A percentile compares a stretch with the other conserved stretches of the same genome.
These are phyloP conservation scores for Striga asiatica DNA, from an alignment of 257 asterid species.

Conservation along the genomic window DNA sequence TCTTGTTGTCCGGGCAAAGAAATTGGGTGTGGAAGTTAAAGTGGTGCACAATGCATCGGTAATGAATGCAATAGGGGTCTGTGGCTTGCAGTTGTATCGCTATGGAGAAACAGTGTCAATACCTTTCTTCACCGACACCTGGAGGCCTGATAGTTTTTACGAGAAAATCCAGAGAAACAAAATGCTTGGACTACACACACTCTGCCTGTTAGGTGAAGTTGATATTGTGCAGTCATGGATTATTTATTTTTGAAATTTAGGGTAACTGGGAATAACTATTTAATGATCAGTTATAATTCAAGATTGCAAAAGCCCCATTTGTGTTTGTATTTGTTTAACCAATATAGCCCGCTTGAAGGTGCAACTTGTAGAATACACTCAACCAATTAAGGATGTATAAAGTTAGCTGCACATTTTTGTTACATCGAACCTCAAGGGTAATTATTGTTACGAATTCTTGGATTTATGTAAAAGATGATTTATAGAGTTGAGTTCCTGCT, in stretches of 20 bases:
- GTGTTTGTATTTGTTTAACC: not conserved
- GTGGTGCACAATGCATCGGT: slow-evolving; percentile 92
- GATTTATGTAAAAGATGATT: not conserved
- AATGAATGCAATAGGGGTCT: slow-evolving; percentile 88
- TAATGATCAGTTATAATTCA: too few relatives aligned
- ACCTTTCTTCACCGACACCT: slow-evolving; percentile 83
- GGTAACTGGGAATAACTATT: too few relatives aligned
- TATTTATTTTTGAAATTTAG: not conserved
- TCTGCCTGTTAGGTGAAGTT: slow-evolving; percentile 69
- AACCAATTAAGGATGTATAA: not conserved
- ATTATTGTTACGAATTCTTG: not conserved
- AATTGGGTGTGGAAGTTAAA: slow-evolving; percentile 61
- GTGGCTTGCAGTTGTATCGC: slow-evolving; percentile 86
- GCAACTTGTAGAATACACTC: not conserved
- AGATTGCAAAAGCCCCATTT: too few relatives aligned
- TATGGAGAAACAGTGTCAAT: slow-evolving; percentile 86
- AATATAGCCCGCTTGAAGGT: not conserved
- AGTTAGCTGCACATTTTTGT: not conserved
- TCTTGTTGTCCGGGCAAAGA: slow-evolving; percentile 86
- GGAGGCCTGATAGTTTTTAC: slow-evolving; percentile 96
- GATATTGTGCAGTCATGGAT: not conserved
- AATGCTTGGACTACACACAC: slow-evolving; percentile 66
- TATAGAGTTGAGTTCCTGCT: not conserved
- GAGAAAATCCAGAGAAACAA: slow-evolving; percentile 63
- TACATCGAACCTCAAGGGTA: not conserved